These are phyloP conservation scores for Axilococcus clingmanii DNA, from an alignment of 139 green algal genomes.

Conservation along the genomic window DNA sequence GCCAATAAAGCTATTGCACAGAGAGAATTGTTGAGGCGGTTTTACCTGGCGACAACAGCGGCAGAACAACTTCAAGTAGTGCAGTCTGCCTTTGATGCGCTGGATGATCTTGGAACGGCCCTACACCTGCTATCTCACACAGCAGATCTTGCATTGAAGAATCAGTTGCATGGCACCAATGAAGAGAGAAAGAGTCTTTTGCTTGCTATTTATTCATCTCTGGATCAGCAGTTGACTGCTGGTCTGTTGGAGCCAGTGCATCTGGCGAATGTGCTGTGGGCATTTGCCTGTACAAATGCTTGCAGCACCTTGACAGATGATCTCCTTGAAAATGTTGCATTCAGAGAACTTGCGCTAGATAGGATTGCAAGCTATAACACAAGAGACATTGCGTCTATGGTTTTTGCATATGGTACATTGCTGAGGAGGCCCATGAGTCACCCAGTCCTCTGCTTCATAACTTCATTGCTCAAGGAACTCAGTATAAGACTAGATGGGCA, in stretches of 20 bases:
- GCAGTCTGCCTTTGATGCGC: background rate
- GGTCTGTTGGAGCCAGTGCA: background rate
- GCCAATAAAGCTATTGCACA: constrained; percentile 13
- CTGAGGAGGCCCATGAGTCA: background rate
- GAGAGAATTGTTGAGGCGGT: constrained; percentile 14
- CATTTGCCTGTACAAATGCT: background rate
- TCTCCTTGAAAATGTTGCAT: background rate
- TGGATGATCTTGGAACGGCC: background rate
- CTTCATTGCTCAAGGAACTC: constrained; percentile 3
- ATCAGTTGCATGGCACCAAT: background rate
- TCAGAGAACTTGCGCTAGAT: background rate
- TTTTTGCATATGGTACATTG: constrained; percentile 12
- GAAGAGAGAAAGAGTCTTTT: background rate
- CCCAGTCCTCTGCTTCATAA: background rate
- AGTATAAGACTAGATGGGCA: background rate
- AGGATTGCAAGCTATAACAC: constrained; percentile 13
- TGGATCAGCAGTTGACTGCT: background rate
- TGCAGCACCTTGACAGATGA: background rate
- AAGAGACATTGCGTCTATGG: constrained; percentile 10
- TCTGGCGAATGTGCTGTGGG: no score
- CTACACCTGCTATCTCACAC: constrained; percentile 18
- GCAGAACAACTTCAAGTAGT: constrained; percentile 12
- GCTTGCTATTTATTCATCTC: background rate
- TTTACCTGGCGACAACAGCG: background rate
- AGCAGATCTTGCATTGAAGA: constrained; percentile 9